Evolutionary conservation across 352 stramenopile genomes (phyloP).

Genomic region (Pythium brassicae): DNA sequence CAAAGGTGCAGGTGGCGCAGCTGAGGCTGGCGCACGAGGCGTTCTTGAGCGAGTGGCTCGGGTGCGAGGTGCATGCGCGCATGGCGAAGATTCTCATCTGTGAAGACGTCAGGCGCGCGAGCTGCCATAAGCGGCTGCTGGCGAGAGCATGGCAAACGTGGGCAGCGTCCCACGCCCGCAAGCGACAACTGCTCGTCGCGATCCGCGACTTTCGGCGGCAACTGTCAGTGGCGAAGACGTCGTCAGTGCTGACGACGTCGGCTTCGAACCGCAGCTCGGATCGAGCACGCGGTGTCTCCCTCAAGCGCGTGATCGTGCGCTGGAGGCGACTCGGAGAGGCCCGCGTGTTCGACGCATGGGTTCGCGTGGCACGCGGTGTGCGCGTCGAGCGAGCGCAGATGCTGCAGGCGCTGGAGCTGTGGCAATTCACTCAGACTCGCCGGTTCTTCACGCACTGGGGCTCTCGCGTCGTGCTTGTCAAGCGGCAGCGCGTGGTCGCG

Average conservation of each 20-base stretch:
- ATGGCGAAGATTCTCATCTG: constrained; percentile 19
- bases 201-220: neutral
- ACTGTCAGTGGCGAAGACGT: neutral
- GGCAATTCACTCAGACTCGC: constrained; percentile 14
- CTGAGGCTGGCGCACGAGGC: constrained; percentile 18
- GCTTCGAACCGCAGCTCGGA: too few relatives aligned
- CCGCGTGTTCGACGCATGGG: constrained; percentile 19
- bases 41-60: constrained; percentile 27
- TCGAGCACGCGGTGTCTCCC: too few relatives aligned
- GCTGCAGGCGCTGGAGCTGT: constrained; percentile 25
- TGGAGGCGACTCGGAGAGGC: constrained; percentile 18
- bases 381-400: constrained; percentile 13
- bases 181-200: constrained; percentile 3
- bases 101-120: constrained; percentile 19
- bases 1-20: constrained; percentile 12
- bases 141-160: constrained; percentile 19
- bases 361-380: neutral
- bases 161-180: constrained; percentile 15
- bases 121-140: constrained; percentile 14
- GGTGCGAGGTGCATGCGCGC: constrained; percentile 12
- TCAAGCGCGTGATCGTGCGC: constrained; percentile 16
- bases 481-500: neutral
- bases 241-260: neutral
- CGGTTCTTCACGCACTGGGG: constrained; percentile 5
- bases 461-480: neutral